Conservation (phyloP, 2,329 filamentous ascomycete species). For the Pestalotiopsis sp. region DNA sequence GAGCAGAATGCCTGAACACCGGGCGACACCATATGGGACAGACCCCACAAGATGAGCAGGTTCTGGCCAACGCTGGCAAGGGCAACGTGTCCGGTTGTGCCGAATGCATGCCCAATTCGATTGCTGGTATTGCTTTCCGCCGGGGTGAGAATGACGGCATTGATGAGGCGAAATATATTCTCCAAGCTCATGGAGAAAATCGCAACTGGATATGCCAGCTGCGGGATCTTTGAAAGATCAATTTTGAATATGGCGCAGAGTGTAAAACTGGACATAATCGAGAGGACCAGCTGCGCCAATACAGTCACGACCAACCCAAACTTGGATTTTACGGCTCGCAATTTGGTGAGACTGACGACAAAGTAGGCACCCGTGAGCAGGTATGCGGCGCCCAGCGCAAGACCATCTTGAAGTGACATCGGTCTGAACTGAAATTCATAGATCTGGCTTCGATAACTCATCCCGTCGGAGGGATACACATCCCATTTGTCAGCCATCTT, state of each 20-base stretch:
- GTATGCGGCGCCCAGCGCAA: slow-evolving; percentile 68
- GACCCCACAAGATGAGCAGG: slow-evolving; percentile 63
- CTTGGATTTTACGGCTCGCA: slow-evolving; percentile 76
- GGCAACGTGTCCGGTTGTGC: slow-evolving; percentile 71
- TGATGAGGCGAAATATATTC: slow-evolving; percentile 78
- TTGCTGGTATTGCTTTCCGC: slow-evolving; percentile 68
- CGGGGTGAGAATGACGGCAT: slow-evolving; percentile 73
- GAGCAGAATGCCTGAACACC: slow-evolving; percentile 76
- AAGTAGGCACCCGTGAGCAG: slow-evolving; percentile 66
- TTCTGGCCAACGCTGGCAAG: slow-evolving; percentile 71
- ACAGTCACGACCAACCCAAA: slow-evolving; percentile 73
- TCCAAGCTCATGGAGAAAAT: slow-evolving; percentile 77
- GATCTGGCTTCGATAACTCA: slow-evolving; percentile 57
- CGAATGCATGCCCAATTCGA: slow-evolving; percentile 74
- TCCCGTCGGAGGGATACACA: slow-evolving; percentile 59
- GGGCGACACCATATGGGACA: slow-evolving; percentile 69
- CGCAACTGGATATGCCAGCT: slow-evolving; percentile 76
- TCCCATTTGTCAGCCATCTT: slow-evolving; percentile 59
- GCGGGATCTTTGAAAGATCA: slow-evolving; percentile 74
- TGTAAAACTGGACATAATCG: slow-evolving; percentile 78
- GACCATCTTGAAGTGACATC: slow-evolving; percentile 67
- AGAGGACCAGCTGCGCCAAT: slow-evolving; percentile 69
- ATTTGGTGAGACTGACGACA: slow-evolving; percentile 65
- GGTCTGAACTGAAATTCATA: slow-evolving; percentile 82
- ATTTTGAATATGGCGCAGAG: slow-evolving; percentile 76